These are phyloP conservation scores for Bryum argenteum DNA, from an alignment of 225 moss, liverwort and hornwort genomes.

Conservation along the genomic window DNA sequence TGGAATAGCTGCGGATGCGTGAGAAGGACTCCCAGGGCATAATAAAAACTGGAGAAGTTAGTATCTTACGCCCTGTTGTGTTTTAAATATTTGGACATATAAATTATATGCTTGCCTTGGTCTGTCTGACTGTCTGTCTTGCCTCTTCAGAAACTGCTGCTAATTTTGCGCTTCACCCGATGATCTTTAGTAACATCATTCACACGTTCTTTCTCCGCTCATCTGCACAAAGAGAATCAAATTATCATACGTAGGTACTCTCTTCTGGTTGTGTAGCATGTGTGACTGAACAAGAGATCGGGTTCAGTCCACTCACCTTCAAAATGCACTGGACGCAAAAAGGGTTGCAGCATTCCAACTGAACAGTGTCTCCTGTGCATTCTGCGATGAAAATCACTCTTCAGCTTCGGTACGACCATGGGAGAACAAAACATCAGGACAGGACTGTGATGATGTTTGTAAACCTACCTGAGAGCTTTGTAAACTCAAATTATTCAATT, in stretches of 20 bases:
- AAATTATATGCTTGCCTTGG: slow-evolving; percentile 55
- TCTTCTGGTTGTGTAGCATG: not conserved
- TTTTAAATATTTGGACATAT: slow-evolving; percentile 71
- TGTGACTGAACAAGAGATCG: not conserved
- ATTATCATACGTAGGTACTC: not conserved
- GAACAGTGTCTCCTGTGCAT: slow-evolving; percentile 61
- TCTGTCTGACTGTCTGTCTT: slow-evolving; percentile 32
- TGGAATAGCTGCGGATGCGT: slow-evolving; percentile 55
- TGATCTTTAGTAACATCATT: slow-evolving; percentile 30
- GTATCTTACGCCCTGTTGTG: slow-evolving; percentile 46
- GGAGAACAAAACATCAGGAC: not conserved
- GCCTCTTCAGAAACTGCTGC: slow-evolving; percentile 30
- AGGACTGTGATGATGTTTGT: slow-evolving; percentile 20
- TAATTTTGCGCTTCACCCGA: not conserved
- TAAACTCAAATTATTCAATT: slow-evolving; percentile 89
- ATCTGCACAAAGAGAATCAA: slow-evolving; percentile 19
- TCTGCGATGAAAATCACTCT: slow-evolving; percentile 32
- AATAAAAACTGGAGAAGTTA: not conserved
- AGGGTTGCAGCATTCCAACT: slow-evolving; percentile 85
- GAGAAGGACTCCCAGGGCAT: slow-evolving; percentile 53
- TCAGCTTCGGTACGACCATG: not conserved
- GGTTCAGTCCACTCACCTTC: slow-evolving; percentile 35
- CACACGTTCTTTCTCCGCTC: slow-evolving; percentile 36
- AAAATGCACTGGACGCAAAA: slow-evolving; percentile 98
- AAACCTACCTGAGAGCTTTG: slow-evolving; percentile 79